Conservation (phyloP, 495 filamentous ascomycete species). For the Barbatosphaeria neglecta region DNA sequence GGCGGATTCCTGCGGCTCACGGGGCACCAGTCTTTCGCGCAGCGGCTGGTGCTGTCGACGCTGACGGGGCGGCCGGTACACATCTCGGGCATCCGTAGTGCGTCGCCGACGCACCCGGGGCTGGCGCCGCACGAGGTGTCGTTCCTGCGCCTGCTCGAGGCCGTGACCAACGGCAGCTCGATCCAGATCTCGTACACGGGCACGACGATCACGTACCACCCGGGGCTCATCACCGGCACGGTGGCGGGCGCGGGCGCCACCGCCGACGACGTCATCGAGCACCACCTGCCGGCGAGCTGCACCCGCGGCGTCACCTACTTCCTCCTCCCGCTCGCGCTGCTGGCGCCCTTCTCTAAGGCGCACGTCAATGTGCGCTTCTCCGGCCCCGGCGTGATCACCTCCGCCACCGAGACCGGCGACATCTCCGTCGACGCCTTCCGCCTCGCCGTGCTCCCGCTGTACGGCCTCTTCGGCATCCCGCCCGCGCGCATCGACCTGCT, state of each 20-base stretch:
- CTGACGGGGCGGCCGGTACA: constrained; percentile 81
- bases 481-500: constrained; percentile 77
- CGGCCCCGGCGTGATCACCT: constrained; percentile 89
- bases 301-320: constrained; percentile 83
- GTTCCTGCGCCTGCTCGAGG: constrained; percentile 86
- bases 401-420: constrained; percentile 67
- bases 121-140: constrained; percentile 88
- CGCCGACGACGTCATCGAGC: constrained; percentile 59
- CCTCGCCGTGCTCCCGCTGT: constrained; percentile 82
- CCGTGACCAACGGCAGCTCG: constrained; percentile 86
- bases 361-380: constrained; percentile 79
- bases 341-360: constrained; percentile 87
- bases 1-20: constrained; percentile 54
- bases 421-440: constrained; percentile 85
- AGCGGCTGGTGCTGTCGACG: constrained; percentile 80
- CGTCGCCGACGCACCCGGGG: constrained; percentile 72
- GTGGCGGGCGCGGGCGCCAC: constrained; percentile 52
- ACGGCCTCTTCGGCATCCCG: constrained; percentile 74
- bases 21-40: constrained; percentile 67
- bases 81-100: constrained; percentile 84
- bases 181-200: constrained; percentile 94
- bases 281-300: constrained; percentile 65
- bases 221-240: constrained; percentile 80
- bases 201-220: constrained; percentile 80
- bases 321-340: constrained; percentile 73